These are phyloP conservation scores for Moricandia arvensis DNA, from an alignment of 345 rosid genomes.

Conservation along the genomic window DNA sequence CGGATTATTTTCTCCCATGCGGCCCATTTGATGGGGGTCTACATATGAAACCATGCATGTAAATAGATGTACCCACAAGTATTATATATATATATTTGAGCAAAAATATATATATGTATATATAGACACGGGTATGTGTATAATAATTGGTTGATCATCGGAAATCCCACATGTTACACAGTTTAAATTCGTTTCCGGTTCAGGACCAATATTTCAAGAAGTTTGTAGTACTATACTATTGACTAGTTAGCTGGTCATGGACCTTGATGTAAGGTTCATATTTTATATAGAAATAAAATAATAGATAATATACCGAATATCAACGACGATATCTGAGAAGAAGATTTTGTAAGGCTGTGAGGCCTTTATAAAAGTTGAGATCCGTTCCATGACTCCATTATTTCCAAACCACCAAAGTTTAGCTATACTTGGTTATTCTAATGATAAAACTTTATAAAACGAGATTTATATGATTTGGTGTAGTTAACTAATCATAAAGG, in stretches of 20 bases:
- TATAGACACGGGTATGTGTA: background rate
- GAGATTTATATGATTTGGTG: background rate
- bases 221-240: slow-evolving; percentile 11
- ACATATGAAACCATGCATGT: slow-evolving; percentile 1
- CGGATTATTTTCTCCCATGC: slow-evolving; percentile 5
- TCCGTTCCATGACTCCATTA: background rate
- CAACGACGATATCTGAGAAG: slow-evolving; percentile 9
- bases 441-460: background rate
- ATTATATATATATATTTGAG: background rate
- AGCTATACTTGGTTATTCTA: background rate
- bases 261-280: slow-evolving; percentile 14
- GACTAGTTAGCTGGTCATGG: slow-evolving; percentile 26
- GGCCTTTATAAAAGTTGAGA: slow-evolving; percentile 10
- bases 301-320: background rate
- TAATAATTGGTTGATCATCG: background rate
- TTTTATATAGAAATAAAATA: slow-evolving; percentile 4
- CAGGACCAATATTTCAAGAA: background rate
- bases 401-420: slow-evolving; percentile 8
- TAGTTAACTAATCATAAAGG: background rate
- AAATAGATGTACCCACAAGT: background rate
- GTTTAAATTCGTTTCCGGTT: slow-evolving; percentile 13
- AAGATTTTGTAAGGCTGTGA: slow-evolving; percentile 16
- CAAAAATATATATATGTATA: too few relatives aligned
- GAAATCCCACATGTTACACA: slow-evolving; percentile 29
- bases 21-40: slow-evolving; percentile 20